Evolutionary conservation across 2,329 filamentous ascomycete species (phyloP), one percentile per base, ranked within the genome.

Genomic region (Trichophyton benhamiae): DNA sequence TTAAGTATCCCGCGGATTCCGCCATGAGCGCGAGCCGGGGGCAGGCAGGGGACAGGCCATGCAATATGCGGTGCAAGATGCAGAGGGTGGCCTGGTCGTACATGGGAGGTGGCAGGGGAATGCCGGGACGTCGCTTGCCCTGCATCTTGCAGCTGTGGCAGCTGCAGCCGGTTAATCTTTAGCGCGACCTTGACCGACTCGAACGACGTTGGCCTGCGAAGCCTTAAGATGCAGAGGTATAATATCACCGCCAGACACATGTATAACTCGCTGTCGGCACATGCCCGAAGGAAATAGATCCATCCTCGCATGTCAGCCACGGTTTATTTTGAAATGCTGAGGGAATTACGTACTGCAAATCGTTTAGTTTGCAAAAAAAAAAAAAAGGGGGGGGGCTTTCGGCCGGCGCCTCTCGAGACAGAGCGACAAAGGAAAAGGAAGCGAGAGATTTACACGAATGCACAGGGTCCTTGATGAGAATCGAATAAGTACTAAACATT

Each of bases 181-280:
- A 55, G 52, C 52, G 52, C 52, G 52, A 55, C 30, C 27, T 13
- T 55, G 52, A 55, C 52, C 52, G 52, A 55, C 52, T 53, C 22
- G 48, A 53, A 7, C 27, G 22, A 53, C 48, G 22, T 8, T 27
- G 17, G 22, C 25, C 11, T 4, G 11, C 13, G 11, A 20, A 15
- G 11, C 46, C 46, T 27, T 15, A 52, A 48, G 25, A 9, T 27
- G 20, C 33, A 38, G 33, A 38, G 33, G 9, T 27, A 25, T 25
- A 52, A 25, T 25, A 25, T 52, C 52, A 25, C 46, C 7, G 20
- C 7, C 20, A 20, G 17, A 52, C 46, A 27, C 22, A 27, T 52
- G 11, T 30, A 25, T 30, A 52, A 33, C n/a, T 44, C 6, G n/a
- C 41, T 33, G 13, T 17, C 52, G 52, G 27, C 15, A 33, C 9